phyloP scores from a whole-genome alignment of 2,329 filamentous ascomycete species.

The Coniochaeta pulveracea region DNA sequence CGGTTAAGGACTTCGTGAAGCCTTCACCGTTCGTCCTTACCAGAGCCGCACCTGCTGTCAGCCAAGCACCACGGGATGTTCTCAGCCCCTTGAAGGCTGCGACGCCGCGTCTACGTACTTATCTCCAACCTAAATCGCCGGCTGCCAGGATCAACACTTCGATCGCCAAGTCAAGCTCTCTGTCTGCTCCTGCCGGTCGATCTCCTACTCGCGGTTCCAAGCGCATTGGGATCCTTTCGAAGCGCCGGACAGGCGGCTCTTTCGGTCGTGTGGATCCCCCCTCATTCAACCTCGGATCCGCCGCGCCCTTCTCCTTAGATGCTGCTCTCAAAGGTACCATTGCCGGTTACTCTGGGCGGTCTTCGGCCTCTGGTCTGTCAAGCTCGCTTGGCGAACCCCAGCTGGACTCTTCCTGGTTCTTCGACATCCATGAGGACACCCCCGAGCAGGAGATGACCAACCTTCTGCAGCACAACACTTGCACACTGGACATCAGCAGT shows the following conservation, averaged over 20 bases:
- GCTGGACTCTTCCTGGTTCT: slow-evolving; percentile 65
- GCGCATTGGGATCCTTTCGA: slow-evolving; percentile 55
- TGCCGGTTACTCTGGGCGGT: slow-evolving; percentile 41
- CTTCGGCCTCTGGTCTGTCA: slow-evolving; percentile 17
- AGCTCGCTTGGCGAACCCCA: slow-evolving; percentile 30
- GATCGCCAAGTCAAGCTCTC: slow-evolving; percentile 37
- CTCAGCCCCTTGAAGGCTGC: slow-evolving; percentile 19
- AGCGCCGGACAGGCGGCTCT: slow-evolving; percentile 49
- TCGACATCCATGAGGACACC: slow-evolving; percentile 90
- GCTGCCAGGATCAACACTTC: slow-evolving; percentile 30
- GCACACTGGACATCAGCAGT: slow-evolving; percentile 76
- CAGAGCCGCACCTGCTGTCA: slow-evolving; percentile 20
- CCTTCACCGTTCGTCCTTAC: slow-evolving; percentile 32
- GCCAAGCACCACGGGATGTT: slow-evolving; percentile 13
- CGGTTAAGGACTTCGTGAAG: slow-evolving; percentile 36
- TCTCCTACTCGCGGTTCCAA: slow-evolving; percentile 62
- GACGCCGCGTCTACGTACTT: slow-evolving; percentile 27
- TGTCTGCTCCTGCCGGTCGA: slow-evolving; percentile 64
- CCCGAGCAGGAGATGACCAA: slow-evolving; percentile 86
- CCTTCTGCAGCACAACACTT: slow-evolving; percentile 81
- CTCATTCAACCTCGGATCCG: slow-evolving; percentile 36
- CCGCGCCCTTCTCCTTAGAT: slow-evolving; percentile 70
- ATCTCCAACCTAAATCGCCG: slow-evolving; percentile 43
- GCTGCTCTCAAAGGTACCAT: slow-evolving; percentile 72
- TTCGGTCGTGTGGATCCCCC: slow-evolving; percentile 64